A percentile compares a stretch with the other conserved stretches of the same genome.
Conservation (phyloP, 2,329 filamentous ascomycete genomes). For the Pyricularia sp. region DNA sequence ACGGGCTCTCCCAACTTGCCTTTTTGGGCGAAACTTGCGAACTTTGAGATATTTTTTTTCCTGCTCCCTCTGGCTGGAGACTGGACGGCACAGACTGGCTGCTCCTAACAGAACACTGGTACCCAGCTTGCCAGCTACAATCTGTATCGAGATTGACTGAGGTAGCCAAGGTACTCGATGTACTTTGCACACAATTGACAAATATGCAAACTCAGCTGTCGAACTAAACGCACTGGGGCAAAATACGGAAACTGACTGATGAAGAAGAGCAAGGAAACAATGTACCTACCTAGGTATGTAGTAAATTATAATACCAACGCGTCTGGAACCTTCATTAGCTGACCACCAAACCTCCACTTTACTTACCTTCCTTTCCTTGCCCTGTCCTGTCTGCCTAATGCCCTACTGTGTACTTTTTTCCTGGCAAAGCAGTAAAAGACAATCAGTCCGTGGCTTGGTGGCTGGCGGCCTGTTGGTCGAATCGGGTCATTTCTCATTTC, state of each 20-base stretch:
- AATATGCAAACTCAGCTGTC: not conserved
- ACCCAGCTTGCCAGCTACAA: too few species aligned
- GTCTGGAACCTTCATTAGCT: not conserved
- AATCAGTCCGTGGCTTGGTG: not conserved
- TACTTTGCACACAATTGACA: not conserved
- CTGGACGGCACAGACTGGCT: not conserved
- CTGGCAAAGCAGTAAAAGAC: not conserved
- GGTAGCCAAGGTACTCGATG: too few species aligned
- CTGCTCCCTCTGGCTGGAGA: not conserved
- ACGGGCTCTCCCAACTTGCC: conserved; percentile 1
- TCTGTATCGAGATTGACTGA: too few species aligned
- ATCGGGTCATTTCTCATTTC: not conserved
- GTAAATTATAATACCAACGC: not conserved
- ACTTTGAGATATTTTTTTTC: not conserved
- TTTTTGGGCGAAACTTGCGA: conserved; percentile 7
- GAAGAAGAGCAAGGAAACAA: not conserved
- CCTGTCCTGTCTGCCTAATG: not conserved
- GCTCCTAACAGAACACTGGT: not conserved
- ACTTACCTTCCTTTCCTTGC: not conserved
- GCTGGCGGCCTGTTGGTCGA: not conserved
- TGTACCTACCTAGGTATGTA: not conserved
- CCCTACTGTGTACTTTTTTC: not conserved
- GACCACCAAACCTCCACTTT: not conserved
- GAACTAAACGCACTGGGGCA: not conserved
- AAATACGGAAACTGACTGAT: not conserved